These are phyloP conservation scores for Litchi chinensis DNA, from an alignment of 345 rosid genomes.

Conservation along the genomic window DNA sequence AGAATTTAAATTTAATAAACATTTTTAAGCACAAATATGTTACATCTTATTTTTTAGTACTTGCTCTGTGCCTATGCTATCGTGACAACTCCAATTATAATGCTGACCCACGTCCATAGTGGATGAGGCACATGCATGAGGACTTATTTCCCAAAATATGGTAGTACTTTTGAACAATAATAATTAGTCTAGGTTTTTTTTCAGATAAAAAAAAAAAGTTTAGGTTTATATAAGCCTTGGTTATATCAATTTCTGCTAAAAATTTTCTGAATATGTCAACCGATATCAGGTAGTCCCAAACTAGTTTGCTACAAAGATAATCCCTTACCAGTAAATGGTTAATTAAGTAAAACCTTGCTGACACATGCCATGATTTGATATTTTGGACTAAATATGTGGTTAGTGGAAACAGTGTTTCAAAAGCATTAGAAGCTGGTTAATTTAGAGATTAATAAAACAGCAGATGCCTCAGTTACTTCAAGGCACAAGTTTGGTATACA, in stretches of 20 bases:
- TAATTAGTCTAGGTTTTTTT: neutral
- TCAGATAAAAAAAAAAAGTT: no score
- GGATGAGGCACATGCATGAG: neutral
- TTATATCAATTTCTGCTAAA: neutral
- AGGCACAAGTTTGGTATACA: neutral
- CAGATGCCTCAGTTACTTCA: neutral
- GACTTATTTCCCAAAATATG: neutral
- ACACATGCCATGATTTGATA: no score
- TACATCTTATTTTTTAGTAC: neutral
- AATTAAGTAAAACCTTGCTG: neutral
- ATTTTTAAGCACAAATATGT: neutral
- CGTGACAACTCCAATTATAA: neutral
- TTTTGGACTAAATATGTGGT: neutral
- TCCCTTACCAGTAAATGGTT: neutral
- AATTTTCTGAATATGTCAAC: neutral
- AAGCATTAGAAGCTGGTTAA: neutral
- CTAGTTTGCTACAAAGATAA: neutral
- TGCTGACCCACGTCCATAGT: neutral
- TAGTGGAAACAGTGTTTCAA: neutral
- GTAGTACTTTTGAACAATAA: neutral
- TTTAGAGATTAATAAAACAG: neutral
- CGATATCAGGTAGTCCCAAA: neutral
- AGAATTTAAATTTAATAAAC: neutral
- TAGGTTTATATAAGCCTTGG: neutral
- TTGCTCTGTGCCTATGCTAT: neutral